Evolutionary conservation across 495 filamentous ascomycete species (phyloP).

Genomic region (Sphaerosporella brunnea): DNA sequence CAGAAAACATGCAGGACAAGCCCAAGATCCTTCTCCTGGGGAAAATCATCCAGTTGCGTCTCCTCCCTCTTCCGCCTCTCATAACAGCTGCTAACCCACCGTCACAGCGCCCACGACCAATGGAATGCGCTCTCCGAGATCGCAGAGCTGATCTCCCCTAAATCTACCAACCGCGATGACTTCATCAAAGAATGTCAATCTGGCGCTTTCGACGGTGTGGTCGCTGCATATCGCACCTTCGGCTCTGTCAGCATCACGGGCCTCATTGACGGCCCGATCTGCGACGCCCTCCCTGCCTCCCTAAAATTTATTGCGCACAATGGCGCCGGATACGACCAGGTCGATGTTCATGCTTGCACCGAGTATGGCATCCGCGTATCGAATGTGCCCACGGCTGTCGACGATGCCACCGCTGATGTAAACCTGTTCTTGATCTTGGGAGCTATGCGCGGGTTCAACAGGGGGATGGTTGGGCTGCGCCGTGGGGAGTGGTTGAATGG

Average conservation of each 20-base stretch:
- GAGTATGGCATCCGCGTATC: slow-evolving; percentile 48
- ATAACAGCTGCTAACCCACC: slow-evolving; percentile 22
- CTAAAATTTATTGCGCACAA: slow-evolving; percentile 38
- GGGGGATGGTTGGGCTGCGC: slow-evolving; percentile 42
- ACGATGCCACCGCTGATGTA: slow-evolving; percentile 65
- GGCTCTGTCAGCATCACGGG: slow-evolving; percentile 49
- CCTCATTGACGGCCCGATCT: slow-evolving; percentile 44
- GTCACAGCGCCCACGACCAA: slow-evolving; percentile 26
- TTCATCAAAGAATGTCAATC: slow-evolving; percentile 58
- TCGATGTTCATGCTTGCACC: slow-evolving; percentile 54
- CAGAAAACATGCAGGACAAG: no score
- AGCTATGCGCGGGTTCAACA: slow-evolving; percentile 53
- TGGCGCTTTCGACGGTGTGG: slow-evolving; percentile 48
- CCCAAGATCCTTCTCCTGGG: slow-evolving; percentile 42
- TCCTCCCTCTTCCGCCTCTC: neutral
- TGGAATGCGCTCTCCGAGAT: slow-evolving; percentile 36
- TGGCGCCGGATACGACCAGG: slow-evolving; percentile 60
- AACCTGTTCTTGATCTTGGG: slow-evolving; percentile 64
- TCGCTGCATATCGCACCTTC: slow-evolving; percentile 64
- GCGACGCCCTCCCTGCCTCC: slow-evolving; percentile 39
- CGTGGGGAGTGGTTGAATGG: slow-evolving; percentile 40
- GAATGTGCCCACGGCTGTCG: slow-evolving; percentile 63
- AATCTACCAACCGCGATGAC: slow-evolving; percentile 37
- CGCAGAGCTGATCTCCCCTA: slow-evolving; percentile 35
- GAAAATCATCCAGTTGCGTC: slow-evolving; percentile 37